Evolutionary conservation across 73 alveolate species (phyloP), one percentile per base, ranked within the genome.

Genomic region (Tetrahymena malaccensis): DNA sequence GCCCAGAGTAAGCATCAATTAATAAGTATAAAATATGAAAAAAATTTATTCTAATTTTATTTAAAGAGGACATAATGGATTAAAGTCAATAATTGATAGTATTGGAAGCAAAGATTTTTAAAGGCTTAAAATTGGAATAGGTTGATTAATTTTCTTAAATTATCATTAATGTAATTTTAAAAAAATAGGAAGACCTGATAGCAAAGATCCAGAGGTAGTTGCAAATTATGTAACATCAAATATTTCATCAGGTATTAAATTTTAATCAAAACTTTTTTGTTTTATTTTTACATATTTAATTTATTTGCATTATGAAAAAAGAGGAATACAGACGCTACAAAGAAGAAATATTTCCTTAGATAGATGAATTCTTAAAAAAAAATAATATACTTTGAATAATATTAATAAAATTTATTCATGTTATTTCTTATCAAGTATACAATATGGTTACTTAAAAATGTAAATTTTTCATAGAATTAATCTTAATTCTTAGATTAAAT

Each of bases 121-220:
- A 43, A 84, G 96, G 40, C 55, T 94, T 31, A 94, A 94, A 84
- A 84, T 94, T 34, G 96, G 96, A 84, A 94, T 94, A 85, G 96
- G 89, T 70, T 27, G 37, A 33, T 27, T n/a, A 1, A 70, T 25
- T 70, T 70, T 27, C 0, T 8, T 70, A 9, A 22, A 27, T 70
- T 3, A n/a, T 25, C 25, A 70, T 70, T 31, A 2, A 27, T 70
- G 10, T 3, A 70, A 22, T 1, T 3, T 27, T 70, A 27, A 9
- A 22, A 56, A 19, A 19, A 70, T 27, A 70, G 89, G 96, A 43
- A 94, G 96, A 85, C 96, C 96, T 37, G 84, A 94, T 94, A 85
- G 95, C 13, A 94, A 94, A 85, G 96, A 94, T 44, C 96, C 96
- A 22, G 95, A 85, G 31, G 55, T 94, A 10, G 96, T 94, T 27